Evolutionary conservation across 306 rosid genomes (phyloP).

Genomic region (Glycyrrhiza uralensis): DNA sequence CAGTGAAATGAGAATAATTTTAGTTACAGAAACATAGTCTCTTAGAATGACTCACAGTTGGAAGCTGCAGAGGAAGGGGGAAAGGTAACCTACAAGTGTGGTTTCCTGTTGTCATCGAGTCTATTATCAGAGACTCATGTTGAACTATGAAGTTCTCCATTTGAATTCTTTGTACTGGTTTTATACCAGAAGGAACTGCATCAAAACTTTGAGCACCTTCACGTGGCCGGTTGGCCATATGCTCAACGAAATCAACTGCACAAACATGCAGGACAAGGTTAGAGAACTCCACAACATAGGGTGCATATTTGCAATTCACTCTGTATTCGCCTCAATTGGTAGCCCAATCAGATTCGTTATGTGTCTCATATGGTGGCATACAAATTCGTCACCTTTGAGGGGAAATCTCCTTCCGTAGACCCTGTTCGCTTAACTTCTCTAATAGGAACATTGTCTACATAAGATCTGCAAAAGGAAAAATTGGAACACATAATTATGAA

Average conservation of each 20-base stretch:
- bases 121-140: no score
- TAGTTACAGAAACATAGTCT: not conserved
- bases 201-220: slow-evolving; percentile 39
- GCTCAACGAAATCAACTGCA: slow-evolving; percentile 72
- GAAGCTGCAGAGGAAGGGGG: slow-evolving; percentile 29
- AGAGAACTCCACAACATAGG: slow-evolving; percentile 69
- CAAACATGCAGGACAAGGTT: slow-evolving; percentile 85
- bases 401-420: slow-evolving; percentile 88
- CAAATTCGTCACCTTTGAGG: slow-evolving; percentile 87
- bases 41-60: slow-evolving; percentile 39
- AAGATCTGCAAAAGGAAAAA: slow-evolving; percentile 53
- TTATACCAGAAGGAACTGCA: slow-evolving; percentile 47
- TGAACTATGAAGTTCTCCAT: slow-evolving; percentile 68
- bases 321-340: slow-evolving; percentile 93
- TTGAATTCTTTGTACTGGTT: slow-evolving; percentile 41
- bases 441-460: slow-evolving; percentile 82
- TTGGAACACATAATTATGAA: not conserved
- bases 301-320: slow-evolving; percentile 89
- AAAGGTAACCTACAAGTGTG: no score
- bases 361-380: slow-evolving; percentile 98
- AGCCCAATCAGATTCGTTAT: slow-evolving; percentile 94
- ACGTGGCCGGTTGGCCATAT: slow-evolving; percentile 47
- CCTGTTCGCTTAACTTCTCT: slow-evolving; percentile 71
- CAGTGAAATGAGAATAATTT: not conserved
- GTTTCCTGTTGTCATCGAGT: no score